These are phyloP conservation scores for Plectranthus barbatus DNA, from an alignment of 257 asterid genomes.

Conservation along the genomic window DNA sequence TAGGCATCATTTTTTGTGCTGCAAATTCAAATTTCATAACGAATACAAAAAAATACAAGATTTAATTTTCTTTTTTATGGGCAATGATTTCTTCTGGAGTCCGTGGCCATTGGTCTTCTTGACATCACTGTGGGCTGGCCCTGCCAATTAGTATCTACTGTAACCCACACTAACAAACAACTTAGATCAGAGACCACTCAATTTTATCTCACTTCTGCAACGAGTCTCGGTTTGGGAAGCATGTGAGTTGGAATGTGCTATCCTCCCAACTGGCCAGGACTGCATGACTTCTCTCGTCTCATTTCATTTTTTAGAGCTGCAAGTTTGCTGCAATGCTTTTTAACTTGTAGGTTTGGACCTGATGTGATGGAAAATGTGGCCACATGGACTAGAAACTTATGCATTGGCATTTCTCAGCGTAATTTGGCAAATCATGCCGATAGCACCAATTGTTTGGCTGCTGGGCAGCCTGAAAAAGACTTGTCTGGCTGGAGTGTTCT, in stretches of 20 bases:
- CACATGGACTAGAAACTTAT: conserved; percentile 76
- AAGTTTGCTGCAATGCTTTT: background rate
- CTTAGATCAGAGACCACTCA: conserved; percentile 4
- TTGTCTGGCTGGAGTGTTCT: conserved; percentile 76
- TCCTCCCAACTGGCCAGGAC: no score
- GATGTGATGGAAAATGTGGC: conserved; percentile 90
- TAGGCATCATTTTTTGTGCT: no score
- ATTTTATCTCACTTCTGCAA: no score
- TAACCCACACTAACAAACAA: background rate
- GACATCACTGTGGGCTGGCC: no score
- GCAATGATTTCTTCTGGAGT: no score
- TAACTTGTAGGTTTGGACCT: conserved; percentile 71
- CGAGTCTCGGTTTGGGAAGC: no score
- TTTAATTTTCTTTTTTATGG: no score
- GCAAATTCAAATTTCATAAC: no score
- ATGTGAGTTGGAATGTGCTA: no score
- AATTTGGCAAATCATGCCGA: conserved; percentile 55
- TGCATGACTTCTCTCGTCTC: background rate
- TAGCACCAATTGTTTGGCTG: conserved; percentile 36
- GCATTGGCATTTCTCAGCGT: conserved; percentile 62
- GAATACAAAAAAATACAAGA: no score
- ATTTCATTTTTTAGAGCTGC: background rate
- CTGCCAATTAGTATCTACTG: background rate
- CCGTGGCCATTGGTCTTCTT: no score
- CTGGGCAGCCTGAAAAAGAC: conserved; percentile 49